Evolutionary conservation across 1,139 yeast genomes (phyloP).

Genomic region (Suhomyces panamericanus): DNA sequence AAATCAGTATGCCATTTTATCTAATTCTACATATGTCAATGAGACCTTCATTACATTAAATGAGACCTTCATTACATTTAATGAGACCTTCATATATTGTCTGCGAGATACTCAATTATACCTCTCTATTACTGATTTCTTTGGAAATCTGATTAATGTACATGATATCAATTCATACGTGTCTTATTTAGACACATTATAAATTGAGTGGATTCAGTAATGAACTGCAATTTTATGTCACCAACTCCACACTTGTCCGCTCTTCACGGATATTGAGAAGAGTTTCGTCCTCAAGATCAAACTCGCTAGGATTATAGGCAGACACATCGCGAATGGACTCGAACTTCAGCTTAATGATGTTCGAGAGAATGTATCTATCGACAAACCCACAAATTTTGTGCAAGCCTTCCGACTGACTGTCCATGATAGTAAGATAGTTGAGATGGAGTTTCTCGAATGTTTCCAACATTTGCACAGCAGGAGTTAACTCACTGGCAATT

Average conservation of each 20-base stretch:
- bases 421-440: slow-evolving; percentile 36
- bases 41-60: too few relatives aligned
- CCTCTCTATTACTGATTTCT: too few relatives aligned
- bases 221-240: slow-evolving; percentile 19
- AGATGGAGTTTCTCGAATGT: slow-evolving; percentile 43
- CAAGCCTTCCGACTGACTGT: slow-evolving; percentile 17
- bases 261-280: slow-evolving; percentile 16
- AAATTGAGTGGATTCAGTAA: not conserved
- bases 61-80: too few relatives aligned
- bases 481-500: slow-evolving; percentile 45
- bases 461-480: slow-evolving; percentile 39
- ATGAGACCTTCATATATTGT: too few relatives aligned
- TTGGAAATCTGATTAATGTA: too few relatives aligned
- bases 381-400: slow-evolving; percentile 40
- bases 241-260: slow-evolving; percentile 26
- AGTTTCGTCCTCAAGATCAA: slow-evolving; percentile 21
- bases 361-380: slow-evolving; percentile 40
- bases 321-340: slow-evolving; percentile 21
- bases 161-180: too few relatives aligned
- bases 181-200: too few relatives aligned
- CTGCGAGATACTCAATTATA: too few relatives aligned
- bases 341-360: slow-evolving; percentile 33
- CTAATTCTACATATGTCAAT: too few relatives aligned
- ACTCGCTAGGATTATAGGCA: slow-evolving; percentile 14
- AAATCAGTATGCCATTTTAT: too few relatives aligned